Evolutionary conservation across 2,329 filamentous ascomycete species (phyloP).

Genomic region (Helicocarpus griseus): DNA sequence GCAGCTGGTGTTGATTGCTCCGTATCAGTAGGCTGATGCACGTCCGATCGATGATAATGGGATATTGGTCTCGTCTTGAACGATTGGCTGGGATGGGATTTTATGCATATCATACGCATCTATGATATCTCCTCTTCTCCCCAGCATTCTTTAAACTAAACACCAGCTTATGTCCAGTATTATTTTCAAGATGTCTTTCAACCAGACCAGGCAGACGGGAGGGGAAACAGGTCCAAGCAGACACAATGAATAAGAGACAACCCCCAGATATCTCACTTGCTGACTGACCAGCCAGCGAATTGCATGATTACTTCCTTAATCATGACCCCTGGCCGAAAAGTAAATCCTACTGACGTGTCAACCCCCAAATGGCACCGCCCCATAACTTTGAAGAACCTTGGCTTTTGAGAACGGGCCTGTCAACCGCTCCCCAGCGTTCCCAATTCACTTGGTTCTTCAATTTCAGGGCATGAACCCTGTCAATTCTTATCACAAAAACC

Average conservation of each 20-base stretch:
- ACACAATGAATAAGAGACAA: neutral
- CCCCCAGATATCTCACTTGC: neutral
- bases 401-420: neutral
- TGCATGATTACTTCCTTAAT: no score
- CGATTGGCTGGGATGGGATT: neutral
- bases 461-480: neutral
- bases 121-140: no score
- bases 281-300: neutral
- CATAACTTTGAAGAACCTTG: neutral
- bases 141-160: no score
- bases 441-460: no score
- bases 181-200: no score
- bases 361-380: neutral
- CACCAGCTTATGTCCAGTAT: no score
- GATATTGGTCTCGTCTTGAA: neutral
- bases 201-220: no score
- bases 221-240: no score
- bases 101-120: neutral
- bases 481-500: neutral
- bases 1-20: neutral
- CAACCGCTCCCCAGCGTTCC: neutral
- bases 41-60: neutral
- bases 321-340: neutral
- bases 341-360: conserved; percentile 1
- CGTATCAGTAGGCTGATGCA: neutral